phyloP scores from a whole-genome alignment of 306 rosid genomes.

The Boehmeria nivea region DNA sequence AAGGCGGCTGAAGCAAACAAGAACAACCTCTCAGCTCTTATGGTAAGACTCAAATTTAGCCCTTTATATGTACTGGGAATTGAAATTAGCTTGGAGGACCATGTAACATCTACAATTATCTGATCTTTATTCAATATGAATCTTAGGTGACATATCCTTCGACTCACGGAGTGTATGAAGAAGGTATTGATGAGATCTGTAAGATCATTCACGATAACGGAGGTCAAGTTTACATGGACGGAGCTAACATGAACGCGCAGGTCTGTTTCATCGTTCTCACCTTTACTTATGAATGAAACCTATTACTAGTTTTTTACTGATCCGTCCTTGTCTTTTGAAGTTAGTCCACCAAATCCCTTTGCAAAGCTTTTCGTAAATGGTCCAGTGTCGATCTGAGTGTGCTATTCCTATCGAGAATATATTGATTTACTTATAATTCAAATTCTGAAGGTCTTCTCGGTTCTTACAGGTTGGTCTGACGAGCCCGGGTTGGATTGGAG shows the following conservation, averaged over 20 bases:
- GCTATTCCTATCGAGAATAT: no score
- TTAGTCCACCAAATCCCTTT: background rate
- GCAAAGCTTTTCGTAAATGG: background rate
- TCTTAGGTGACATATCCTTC: constrained; percentile 96
- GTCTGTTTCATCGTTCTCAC: constrained; percentile 27
- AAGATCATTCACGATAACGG: constrained; percentile 97
- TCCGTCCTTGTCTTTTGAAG: background rate
- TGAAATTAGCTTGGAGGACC: background rate
- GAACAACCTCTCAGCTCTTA: constrained; percentile 81
- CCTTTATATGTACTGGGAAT: background rate
- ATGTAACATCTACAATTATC: constrained; percentile 3
- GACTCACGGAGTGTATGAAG: constrained; percentile 96
- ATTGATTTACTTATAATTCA: no score
- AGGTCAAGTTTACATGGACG: constrained; percentile 99
- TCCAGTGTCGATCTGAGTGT: no score
- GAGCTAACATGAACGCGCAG: constrained; percentile 99
- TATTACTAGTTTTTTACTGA: no score
- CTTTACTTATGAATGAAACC: background rate
- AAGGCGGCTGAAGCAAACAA: constrained; percentile 88
- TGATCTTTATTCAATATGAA: constrained; percentile 21
- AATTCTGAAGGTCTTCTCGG: constrained; percentile 9
- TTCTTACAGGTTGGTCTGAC: constrained; percentile 83
- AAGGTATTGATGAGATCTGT: constrained; percentile 97
- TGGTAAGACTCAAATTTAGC: constrained; percentile 39
- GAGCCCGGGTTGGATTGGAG: constrained; percentile 99